Evolutionary conservation across 2,329 filamentous ascomycete genomes (phyloP).

Genomic region (Fusarium anthophilum): DNA sequence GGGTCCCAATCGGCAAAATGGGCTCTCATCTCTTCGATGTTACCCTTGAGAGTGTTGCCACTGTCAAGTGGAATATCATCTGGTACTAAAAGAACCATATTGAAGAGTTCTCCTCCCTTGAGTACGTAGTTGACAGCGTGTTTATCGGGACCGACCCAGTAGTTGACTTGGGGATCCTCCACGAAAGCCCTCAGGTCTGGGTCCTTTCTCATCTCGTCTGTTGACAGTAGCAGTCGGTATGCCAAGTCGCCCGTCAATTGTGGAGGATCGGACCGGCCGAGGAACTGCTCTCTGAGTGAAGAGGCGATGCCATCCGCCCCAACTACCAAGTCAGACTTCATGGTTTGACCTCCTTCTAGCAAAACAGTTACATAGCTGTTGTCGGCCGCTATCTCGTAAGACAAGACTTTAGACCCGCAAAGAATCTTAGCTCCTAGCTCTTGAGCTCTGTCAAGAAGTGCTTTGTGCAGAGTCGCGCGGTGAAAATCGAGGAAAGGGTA

Average conservation of each 20-base stretch:
- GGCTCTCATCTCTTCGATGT: slow-evolving; percentile 55
- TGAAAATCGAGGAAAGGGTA: slow-evolving; percentile 59
- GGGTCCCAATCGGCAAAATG: slow-evolving; percentile 68
- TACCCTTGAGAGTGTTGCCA: background rate
- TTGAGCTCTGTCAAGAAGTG: background rate
- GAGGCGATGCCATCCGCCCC: slow-evolving; percentile 1
- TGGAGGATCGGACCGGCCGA: background rate
- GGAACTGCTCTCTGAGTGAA: slow-evolving; percentile 1
- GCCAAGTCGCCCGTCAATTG: slow-evolving; percentile 62
- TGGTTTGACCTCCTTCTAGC: background rate
- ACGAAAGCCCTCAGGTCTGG: slow-evolving; percentile 57
- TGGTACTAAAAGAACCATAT: background rate
- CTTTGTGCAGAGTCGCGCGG: background rate
- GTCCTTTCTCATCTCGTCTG: slow-evolving; percentile 56
- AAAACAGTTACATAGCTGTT: background rate
- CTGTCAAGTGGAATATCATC: background rate
- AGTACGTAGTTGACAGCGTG: slow-evolving; percentile 62
- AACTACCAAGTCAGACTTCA: background rate
- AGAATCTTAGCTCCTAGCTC: background rate
- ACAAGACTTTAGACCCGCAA: background rate
- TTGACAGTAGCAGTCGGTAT: slow-evolving; percentile 61
- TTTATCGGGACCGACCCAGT: slow-evolving; percentile 62
- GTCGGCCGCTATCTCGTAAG: background rate
- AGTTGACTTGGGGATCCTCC: slow-evolving; percentile 58
- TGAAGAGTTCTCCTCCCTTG: slow-evolving; percentile 39